A percentile compares a stretch with the other conserved stretches of the same genome.
Evolutionary conservation across 2,329 filamentous ascomycete species (phyloP).

Genomic region (Beauveria bassiana): DNA sequence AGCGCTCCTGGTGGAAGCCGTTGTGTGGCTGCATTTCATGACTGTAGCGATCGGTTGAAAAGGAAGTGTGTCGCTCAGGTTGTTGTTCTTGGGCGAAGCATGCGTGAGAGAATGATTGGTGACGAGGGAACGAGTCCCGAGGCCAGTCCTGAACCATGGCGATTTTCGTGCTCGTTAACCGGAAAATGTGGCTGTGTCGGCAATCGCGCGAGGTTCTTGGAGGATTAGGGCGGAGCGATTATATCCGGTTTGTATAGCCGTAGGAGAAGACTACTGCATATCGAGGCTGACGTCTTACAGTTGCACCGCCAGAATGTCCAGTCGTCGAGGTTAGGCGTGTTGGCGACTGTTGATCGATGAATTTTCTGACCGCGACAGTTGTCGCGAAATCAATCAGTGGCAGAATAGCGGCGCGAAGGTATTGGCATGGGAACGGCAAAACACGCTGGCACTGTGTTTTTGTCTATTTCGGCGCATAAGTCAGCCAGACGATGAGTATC

Average conservation of each 20-base stretch:
- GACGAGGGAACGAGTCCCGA: conserved; percentile 31
- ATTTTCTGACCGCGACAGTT: background rate
- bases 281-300: background rate
- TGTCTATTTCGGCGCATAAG: background rate
- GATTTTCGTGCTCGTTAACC: background rate
- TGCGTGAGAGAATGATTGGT: conserved; percentile 18
- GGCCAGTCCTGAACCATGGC: conserved; percentile 35
- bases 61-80: conserved; percentile 21
- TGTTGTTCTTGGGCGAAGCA: conserved; percentile 5
- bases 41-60: conserved; percentile 23
- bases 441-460: background rate
- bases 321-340: background rate
- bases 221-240: background rate
- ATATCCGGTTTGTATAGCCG: background rate
- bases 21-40: conserved; percentile 16
- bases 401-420: background rate
- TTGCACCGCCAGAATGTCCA: background rate
- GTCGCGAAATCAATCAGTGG: background rate
- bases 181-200: background rate
- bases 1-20: conserved; percentile 16
- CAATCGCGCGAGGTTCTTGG: background rate
- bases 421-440: background rate
- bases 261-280: background rate
- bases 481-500: background rate
- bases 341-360: background rate